Base-by-base conservation (phyloP, 176 grass and related monocot species). In the Oryza longistaminata region DNA sequence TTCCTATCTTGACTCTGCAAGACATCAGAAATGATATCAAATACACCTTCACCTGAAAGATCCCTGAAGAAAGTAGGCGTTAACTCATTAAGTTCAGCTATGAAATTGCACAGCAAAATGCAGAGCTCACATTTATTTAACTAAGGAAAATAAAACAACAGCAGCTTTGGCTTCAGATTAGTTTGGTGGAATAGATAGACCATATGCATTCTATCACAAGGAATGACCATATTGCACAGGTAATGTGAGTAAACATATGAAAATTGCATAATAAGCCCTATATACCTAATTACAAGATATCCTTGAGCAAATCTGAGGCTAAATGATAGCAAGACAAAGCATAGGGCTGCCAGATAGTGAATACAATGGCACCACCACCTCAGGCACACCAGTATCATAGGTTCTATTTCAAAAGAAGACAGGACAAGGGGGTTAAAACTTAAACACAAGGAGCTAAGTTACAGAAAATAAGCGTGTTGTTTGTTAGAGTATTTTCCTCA, bases 41-140 rank as follows among this genome's bases (percentile, higher is more conserved):
- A 94, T 81, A 99, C 86, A 39, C 97, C 97, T 94, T 99, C 93
- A 76, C 74, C 88, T 74, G 93, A 94, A 90, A 99, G 93, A 88
- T 99, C 97, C 86, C 97, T 99, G 90, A 45, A 82, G 60, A 85
- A 92, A 83, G 77, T 64, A 61, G 40, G 40, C 55, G 19, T 88
- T 85, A 86, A 75, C n/a, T 78, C 17, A 65, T 4, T 45, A 62
- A 39, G 21, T 61, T 76, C 4, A 77, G 71, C 58, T 66, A 58
- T 26, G 5, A 68, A 77, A 9, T 73, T 68, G 9, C 16, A 2
- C 31, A 42, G 65, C 15, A 68, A 68, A 62, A 90, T 26, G 55
- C n/a, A 78, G 49, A 87, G 11, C 83, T 79, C 33, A 45, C 49
- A 70, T 35, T 77, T 83, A 75, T 42, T 49, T 33, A 27, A 75